phyloP scores from a whole-genome alignment of 345 rosid genomes.

The Brassica cretica region DNA sequence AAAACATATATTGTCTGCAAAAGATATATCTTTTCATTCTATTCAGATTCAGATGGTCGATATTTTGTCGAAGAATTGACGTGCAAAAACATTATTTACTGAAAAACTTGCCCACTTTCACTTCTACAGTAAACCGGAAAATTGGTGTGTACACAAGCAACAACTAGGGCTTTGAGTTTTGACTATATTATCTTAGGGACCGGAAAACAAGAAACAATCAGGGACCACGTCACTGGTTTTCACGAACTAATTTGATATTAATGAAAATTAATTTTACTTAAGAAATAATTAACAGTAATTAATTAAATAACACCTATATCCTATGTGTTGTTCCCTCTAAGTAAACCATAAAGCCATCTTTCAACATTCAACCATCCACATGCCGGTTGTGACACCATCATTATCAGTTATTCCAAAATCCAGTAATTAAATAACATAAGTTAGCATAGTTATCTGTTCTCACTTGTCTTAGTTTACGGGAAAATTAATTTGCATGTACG shows the following conservation, averaged over 20 bases:
- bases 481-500: conserved; percentile 21
- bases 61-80: conserved; percentile 2
- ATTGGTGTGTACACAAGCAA: conserved; percentile 6
- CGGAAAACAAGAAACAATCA: conserved; percentile 38
- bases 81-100: background rate
- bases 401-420: conserved; percentile 34
- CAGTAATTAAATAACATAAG: conserved; percentile 9
- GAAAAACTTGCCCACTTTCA: background rate
- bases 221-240: conserved; percentile 40
- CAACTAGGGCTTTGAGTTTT: conserved; percentile 35
- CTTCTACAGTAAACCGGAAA: background rate
- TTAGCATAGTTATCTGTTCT: conserved; percentile 16
- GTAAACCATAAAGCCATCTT: conserved; percentile 41
- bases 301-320: conserved; percentile 24
- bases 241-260: conserved; percentile 33
- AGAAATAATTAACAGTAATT: background rate
- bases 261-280: background rate
- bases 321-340: conserved; percentile 41
- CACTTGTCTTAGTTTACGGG: background rate
- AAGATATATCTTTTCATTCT: background rate
- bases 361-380: conserved; percentile 44
- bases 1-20: background rate
- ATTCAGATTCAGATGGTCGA: background rate
- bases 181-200: conserved; percentile 40
- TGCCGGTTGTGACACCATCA: conserved; percentile 50